phyloP scores from a whole-genome alignment of 1,139 yeast genomes.

The Arxiozyma slooffiae region DNA sequence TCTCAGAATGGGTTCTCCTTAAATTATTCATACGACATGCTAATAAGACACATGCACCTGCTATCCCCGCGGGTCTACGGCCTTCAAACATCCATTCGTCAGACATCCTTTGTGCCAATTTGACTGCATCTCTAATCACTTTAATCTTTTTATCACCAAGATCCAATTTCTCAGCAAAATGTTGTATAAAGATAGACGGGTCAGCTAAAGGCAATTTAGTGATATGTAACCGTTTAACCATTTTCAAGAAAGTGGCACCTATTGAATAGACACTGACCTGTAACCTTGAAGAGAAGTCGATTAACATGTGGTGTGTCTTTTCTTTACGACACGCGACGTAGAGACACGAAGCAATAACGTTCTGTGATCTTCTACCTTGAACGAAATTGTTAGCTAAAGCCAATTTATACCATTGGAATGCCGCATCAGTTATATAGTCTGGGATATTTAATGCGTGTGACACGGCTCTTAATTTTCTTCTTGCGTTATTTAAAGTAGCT shows the following conservation, averaged over 20 bases:
- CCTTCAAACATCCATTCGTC: conserved; percentile 96
- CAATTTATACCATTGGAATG: conserved; percentile 77
- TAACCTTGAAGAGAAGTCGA: conserved; percentile 82
- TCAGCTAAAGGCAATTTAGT: conserved; percentile 77
- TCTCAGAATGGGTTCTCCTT: conserved; percentile 83
- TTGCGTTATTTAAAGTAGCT: conserved; percentile 77
- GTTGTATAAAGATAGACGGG: conserved; percentile 86
- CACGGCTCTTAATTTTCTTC: conserved; percentile 62
- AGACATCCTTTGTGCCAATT: conserved; percentile 82
- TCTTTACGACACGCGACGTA: conserved; percentile 91
- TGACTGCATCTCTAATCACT: conserved; percentile 78
- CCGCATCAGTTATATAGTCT: conserved; percentile 76
- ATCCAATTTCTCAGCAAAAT: conserved; percentile 80
- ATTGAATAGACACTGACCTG: conserved; percentile 88
- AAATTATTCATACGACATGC: conserved; percentile 96
- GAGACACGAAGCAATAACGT: conserved; percentile 88
- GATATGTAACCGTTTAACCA: conserved; percentile 74
- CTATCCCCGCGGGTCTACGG: conserved; percentile 94
- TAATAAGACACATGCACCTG: conserved; percentile 87
- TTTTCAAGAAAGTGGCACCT: conserved; percentile 88
- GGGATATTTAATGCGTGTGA: conserved; percentile 73
- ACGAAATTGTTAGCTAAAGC: conserved; percentile 85
- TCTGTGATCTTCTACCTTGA: conserved; percentile 89
- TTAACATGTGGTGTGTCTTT: conserved; percentile 86
- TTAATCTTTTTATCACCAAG: conserved; percentile 62